Conservation (phyloP, 306 rosid species). For the Pyrus pyrifolia region DNA sequence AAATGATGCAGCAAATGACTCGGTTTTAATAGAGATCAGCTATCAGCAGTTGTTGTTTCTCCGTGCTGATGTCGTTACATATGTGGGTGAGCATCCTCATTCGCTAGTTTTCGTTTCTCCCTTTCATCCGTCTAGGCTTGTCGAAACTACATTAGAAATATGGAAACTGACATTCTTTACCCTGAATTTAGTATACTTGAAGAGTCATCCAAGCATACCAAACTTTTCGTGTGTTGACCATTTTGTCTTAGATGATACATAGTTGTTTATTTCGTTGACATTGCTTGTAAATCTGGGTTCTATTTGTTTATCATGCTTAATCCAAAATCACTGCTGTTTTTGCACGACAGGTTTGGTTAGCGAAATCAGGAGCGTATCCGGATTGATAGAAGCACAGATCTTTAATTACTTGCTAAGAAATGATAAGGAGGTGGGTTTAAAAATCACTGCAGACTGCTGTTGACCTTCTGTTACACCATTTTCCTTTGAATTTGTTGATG, state of each 20-base stretch:
- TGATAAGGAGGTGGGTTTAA: constrained; percentile 18
- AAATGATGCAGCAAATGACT: constrained; percentile 44
- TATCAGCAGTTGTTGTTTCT: constrained; percentile 4
- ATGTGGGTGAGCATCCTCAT: constrained; percentile 21
- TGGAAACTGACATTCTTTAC: not conserved
- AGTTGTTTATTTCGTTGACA: not conserved
- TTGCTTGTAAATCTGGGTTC: not conserved
- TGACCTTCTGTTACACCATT: not conserved
- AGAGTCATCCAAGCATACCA: not conserved
- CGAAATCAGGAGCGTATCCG: constrained; percentile 14
- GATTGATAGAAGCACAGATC: constrained; percentile 19
- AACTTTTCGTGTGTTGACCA: not conserved
- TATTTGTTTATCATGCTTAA: not conserved
- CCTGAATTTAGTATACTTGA: not conserved
- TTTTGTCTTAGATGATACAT: not conserved
- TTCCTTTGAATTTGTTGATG: not conserved
- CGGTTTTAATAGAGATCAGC: constrained; percentile 20
- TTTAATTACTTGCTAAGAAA: constrained; percentile 34
- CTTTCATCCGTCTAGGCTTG: not conserved
- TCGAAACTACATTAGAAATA: not conserved
- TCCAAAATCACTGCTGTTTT: not conserved
- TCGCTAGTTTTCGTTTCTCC: not conserved
- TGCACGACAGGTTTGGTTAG: constrained; percentile 19
- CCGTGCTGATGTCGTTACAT: constrained; percentile 10
- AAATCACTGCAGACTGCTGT: constrained; percentile 15